Evolutionary conservation across 1,139 yeast genomes (phyloP), one percentile per base, ranked within the genome.

Genomic region (Cylindricascospora bacillispora): DNA sequence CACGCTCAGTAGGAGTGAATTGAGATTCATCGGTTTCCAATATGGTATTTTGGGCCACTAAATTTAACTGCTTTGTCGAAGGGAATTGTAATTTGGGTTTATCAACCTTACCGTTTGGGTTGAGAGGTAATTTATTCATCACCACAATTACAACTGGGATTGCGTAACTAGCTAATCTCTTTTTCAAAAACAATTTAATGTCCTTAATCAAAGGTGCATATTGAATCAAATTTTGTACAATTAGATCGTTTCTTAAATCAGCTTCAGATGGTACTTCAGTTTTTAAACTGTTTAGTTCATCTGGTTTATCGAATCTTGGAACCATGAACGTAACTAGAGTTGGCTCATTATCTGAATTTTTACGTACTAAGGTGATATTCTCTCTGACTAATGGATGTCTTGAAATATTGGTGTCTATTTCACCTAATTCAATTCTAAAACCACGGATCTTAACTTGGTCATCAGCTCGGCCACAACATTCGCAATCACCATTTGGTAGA

Each of bases 371-470:
- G 1, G 97, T 89, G 29, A 83, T 65, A 50, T 89, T 89, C 57
- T 89, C 95, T 56, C 97, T 74, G 31, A 89, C 93, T 41, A 74
- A 62, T 3, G 89, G 79, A 60, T 85, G 95, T 55, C 83, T 94
- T 10, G 95, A 83, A 40, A 92, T 70, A 51, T 89, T 94, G 13
- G 98, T 92, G 54, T 92, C 97, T 49, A 92, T 92, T 59, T 92
- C 99, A 40, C 99, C 98, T 34, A 92, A 65, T 59, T 92, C 98
- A 42, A 92, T 92, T 62, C 99, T 74, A 70, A 92, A 92, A 2
- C 99, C 99, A 61, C 98, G 75, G 41, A 92, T 89, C 59, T 92
- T 92, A 38, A 92, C 95, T 59, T 92, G 99, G 54, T 89, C 97
- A 60, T 92, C 99, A 18, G 98, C 98, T 56, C 99, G 74, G 35